Evolutionary conservation across 768 basidiomycete genomes (phyloP).

Genomic region (Neoboletus magnificus): DNA sequence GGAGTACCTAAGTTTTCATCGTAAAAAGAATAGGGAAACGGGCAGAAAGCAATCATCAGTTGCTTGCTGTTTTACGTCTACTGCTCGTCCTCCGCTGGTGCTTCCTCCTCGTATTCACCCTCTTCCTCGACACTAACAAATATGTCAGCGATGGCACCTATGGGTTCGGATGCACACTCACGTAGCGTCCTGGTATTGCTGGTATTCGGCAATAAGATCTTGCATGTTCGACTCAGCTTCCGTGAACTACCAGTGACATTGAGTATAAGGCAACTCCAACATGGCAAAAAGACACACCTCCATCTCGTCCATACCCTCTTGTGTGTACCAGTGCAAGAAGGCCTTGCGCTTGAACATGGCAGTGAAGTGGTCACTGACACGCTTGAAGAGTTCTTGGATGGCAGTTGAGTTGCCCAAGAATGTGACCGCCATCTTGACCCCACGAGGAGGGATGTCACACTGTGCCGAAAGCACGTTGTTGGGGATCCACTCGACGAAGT

Average conservation of each 20-base stretch:
- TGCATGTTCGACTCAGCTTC: slow-evolving; percentile 99
- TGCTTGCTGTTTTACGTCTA: slow-evolving; percentile 29
- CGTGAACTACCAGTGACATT: slow-evolving; percentile 59
- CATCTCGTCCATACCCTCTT: slow-evolving; percentile 99
- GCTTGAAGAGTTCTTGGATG: slow-evolving; percentile 98
- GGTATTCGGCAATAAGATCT: slow-evolving; percentile 96
- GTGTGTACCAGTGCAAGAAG: slow-evolving; percentile 98
- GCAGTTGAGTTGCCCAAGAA: slow-evolving; percentile 98
- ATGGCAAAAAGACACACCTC: slow-evolving; percentile 46
- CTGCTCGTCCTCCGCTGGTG: slow-evolving; percentile 56
- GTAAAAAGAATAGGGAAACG: slow-evolving; percentile 20
- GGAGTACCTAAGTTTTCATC: slow-evolving; percentile 36
- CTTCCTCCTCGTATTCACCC: slow-evolving; percentile 85
- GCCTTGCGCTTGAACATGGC: slow-evolving; percentile 99
- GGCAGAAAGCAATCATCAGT: slow-evolving; percentile 14
- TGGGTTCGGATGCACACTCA: slow-evolving; percentile 39
- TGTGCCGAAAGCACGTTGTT: slow-evolving; percentile 98
- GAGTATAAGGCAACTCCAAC: neutral
- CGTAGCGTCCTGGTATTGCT: slow-evolving; percentile 95
- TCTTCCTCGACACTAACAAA: slow-evolving; percentile 75
- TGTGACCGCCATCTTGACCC: slow-evolving; percentile 94
- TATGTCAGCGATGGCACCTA: slow-evolving; percentile 9
- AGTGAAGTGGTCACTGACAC: slow-evolving; percentile 97
- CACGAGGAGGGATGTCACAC: slow-evolving; percentile 96
- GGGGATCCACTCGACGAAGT: slow-evolving; percentile 99